Percentiles rank a stretch among this genome's conserved stretches.
These are phyloP conservation scores for Mayamaea pseudoterrestris DNA, from an alignment of 108 stramenopile species.

Conservation along the genomic window DNA sequence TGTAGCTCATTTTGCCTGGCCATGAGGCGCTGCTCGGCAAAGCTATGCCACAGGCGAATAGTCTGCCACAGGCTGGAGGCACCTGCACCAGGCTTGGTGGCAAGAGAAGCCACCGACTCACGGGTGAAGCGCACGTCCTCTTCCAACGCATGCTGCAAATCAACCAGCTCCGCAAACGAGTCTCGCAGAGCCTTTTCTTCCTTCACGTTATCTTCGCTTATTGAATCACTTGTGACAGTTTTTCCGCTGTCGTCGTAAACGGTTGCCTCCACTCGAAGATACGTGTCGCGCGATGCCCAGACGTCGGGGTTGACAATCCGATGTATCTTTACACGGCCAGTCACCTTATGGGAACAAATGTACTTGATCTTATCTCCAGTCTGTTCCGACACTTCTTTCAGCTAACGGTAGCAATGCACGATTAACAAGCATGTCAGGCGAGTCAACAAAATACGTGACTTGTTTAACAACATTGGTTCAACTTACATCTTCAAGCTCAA, in stretches of 20 bases:
- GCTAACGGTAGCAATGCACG: too few species aligned
- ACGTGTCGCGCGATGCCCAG: conserved; percentile 60
- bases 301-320: conserved; percentile 63
- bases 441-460: too few species aligned
- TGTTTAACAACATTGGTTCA: too few species aligned
- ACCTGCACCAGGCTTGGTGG: conserved; percentile 47
- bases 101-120: conserved; percentile 40
- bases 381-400: conserved; percentile 77
- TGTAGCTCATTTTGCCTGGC: conserved; percentile 72
- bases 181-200: conserved; percentile 34
- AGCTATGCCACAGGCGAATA: conserved; percentile 75
- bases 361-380: conserved; percentile 79
- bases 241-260: conserved; percentile 61
- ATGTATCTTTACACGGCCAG: conserved; percentile 62
- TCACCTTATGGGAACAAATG: conserved; percentile 78
- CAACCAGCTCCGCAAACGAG: conserved; percentile 43
- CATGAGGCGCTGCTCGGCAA: conserved; percentile 63
- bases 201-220: conserved; percentile 9
- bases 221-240: conserved; percentile 8
- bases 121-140: conserved; percentile 80
- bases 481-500: conserved; percentile 70
- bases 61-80: conserved; percentile 66
- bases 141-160: conserved; percentile 61
- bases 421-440: too few species aligned
- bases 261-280: conserved; percentile 59